Evolutionary conservation across 305 asterid genomes (phyloP).

Genomic region (Fraxinus latifolia): DNA sequence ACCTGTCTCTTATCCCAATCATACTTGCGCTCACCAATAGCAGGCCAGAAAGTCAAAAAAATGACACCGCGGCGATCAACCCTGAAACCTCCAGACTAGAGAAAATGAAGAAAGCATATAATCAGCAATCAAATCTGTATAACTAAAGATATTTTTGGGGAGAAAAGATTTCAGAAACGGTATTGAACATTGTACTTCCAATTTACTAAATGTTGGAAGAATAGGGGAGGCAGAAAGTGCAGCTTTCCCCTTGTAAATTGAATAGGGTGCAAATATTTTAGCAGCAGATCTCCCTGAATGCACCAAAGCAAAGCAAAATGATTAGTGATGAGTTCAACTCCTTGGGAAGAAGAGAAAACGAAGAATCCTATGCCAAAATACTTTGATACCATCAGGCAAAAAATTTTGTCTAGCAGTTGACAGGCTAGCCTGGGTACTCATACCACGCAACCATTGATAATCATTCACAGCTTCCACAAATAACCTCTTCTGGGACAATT

Average conservation of each 20-base stretch:
- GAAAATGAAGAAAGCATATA: not conserved
- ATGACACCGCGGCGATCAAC: slow-evolving; percentile 71
- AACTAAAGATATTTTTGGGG: not conserved
- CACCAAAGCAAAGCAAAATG: not conserved
- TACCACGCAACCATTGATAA: slow-evolving; percentile 30
- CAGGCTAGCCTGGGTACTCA: slow-evolving; percentile 32
- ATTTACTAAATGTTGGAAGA: slow-evolving; percentile 59
- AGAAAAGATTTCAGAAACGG: not conserved
- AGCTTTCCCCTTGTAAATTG: slow-evolving; percentile 88
- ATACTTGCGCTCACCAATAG: slow-evolving; percentile 84
- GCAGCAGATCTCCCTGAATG: slow-evolving; percentile 35
- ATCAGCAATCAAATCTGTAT: not conserved
- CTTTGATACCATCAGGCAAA: slow-evolving; percentile 41
- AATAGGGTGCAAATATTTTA: slow-evolving; percentile 61
- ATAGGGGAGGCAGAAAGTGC: slow-evolving; percentile 70
- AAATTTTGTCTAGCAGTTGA: slow-evolving; percentile 34
- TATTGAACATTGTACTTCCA: slow-evolving; percentile 44
- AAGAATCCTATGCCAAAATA: not conserved
- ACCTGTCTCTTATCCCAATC: slow-evolving; percentile 89
- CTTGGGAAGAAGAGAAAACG: not conserved
- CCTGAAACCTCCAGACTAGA: slow-evolving; percentile 63
- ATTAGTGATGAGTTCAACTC: slow-evolving; percentile 18
- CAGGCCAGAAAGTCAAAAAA: slow-evolving; percentile 71
- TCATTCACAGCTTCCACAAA: slow-evolving; percentile 20
- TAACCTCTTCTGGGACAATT: slow-evolving; percentile 15